Evolutionary conservation across 2,329 filamentous ascomycete species (phyloP).

Genomic region (Colletotrichum cereale): DNA sequence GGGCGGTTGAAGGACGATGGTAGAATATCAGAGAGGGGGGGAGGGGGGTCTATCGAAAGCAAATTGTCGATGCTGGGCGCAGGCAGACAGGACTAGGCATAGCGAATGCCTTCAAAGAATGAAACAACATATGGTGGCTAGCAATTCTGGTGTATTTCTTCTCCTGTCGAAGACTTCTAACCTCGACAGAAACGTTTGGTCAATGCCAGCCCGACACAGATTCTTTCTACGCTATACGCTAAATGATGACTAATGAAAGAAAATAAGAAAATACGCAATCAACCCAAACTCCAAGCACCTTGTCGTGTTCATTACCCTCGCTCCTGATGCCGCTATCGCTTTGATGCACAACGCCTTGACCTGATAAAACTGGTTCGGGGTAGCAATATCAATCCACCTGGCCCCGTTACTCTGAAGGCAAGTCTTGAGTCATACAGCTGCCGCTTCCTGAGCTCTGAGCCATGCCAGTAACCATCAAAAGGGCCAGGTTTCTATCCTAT

Average conservation of each 20-base stretch:
- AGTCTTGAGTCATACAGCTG: conserved; percentile 31
- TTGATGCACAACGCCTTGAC: conserved; percentile 36
- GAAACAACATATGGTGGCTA: neutral
- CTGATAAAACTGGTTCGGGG: conserved; percentile 11
- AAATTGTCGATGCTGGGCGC: neutral
- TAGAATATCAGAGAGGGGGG: neutral
- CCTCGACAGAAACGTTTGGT: neutral
- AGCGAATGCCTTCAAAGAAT: neutral
- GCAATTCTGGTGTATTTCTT: conserved; percentile 9
- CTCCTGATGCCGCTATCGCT: conserved; percentile 33
- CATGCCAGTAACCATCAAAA: neutral
- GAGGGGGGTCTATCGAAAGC: no score
- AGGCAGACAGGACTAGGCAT: neutral
- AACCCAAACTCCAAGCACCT: conserved; percentile 28
- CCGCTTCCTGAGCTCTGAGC: neutral
- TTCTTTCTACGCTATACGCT: conserved; percentile 8
- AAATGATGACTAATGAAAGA: conserved; percentile 3
- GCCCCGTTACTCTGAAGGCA: conserved; percentile 41
- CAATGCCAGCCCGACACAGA: neutral
- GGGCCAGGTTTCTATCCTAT: conserved; percentile 43
- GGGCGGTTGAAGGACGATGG: neutral
- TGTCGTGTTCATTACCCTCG: conserved; percentile 33
- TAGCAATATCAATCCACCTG: neutral
- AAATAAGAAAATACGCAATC: neutral
- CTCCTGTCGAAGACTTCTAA: neutral